Percentiles rank a stretch among this genome's conserved stretches.
Evolutionary conservation across 345 rosid species (phyloP).

Genomic region (Boechera retrofracta): DNA sequence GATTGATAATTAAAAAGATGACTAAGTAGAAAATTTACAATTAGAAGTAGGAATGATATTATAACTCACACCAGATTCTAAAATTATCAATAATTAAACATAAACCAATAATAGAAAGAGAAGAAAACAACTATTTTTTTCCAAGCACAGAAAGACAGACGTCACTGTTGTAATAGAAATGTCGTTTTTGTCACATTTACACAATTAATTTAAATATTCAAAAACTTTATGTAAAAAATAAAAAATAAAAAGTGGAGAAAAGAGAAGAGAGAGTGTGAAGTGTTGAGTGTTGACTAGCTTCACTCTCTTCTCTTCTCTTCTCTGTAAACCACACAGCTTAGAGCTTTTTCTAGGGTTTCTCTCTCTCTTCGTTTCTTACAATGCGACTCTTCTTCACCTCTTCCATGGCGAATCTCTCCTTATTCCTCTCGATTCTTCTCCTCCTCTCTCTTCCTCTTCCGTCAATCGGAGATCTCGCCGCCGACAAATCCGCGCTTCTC

Average conservation of each 20-base stretch:
- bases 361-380: constrained; percentile 11
- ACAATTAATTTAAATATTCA: background rate
- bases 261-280: constrained; percentile 16
- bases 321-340: constrained; percentile 21
- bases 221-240: background rate
- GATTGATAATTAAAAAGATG: background rate
- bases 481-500: constrained; percentile 83
- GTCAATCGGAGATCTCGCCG: constrained; percentile 64
- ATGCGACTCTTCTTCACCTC: constrained; percentile 23
- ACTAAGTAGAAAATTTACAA: background rate
- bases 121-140: constrained; percentile 4
- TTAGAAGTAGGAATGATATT: background rate
- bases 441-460: constrained; percentile 42
- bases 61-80: constrained; percentile 28
- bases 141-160: constrained; percentile 34
- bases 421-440: constrained; percentile 29
- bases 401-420: constrained; percentile 25
- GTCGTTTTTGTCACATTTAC: constrained; percentile 43
- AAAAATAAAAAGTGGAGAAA: background rate
- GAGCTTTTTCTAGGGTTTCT: constrained; percentile 40
- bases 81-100: background rate
- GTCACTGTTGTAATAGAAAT: constrained; percentile 26
- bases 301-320: constrained; percentile 17
- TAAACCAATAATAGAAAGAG: constrained; percentile 7
- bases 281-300: constrained; percentile 40